Percentiles rank a stretch among this genome's conserved stretches.
Conservation (phyloP, 352 stramenopile genomes). For the Nannochloropsis limnetica region DNA sequence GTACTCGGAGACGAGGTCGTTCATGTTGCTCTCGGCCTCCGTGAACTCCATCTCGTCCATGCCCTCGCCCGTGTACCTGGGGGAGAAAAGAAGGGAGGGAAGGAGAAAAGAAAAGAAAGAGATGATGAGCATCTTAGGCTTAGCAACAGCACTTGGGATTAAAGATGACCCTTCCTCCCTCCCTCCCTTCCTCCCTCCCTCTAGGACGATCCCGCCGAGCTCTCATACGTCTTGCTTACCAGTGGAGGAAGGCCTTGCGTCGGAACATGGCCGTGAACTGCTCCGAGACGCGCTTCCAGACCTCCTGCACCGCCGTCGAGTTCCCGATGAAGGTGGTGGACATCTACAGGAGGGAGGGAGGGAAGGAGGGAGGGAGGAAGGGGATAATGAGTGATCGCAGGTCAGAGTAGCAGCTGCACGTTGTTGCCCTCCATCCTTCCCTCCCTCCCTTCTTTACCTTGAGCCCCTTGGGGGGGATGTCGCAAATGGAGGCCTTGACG, state of each 20-base stretch:
- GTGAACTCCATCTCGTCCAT: slow-evolving; percentile 99
- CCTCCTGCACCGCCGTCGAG: slow-evolving; percentile 98
- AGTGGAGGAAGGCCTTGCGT: slow-evolving; percentile 99
- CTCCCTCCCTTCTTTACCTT: slow-evolving; percentile 55
- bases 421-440: neutral
- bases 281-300: slow-evolving; percentile 99
- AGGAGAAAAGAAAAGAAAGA: neutral
- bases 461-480: slow-evolving; percentile 93
- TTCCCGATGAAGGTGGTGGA: slow-evolving; percentile 97
- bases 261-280: slow-evolving; percentile 99
- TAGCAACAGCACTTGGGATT: too few relatives aligned
- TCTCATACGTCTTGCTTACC: too few relatives aligned
- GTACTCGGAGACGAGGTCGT: slow-evolving; percentile 99
- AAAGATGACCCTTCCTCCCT: too few relatives aligned
- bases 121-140: too few relatives aligned
- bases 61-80: slow-evolving; percentile 93
- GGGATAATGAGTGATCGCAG: neutral
- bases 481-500: slow-evolving; percentile 98
- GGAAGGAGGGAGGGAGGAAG: neutral
- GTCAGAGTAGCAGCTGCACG: too few relatives aligned
- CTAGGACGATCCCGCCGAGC: neutral
- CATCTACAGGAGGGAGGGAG: slow-evolving; percentile 63
- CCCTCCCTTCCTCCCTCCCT: neutral
- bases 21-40: slow-evolving; percentile 99
- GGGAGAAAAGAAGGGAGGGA: neutral